These are phyloP conservation scores for Gentiana straminea DNA, from an alignment of 257 asterid genomes.

Conservation along the genomic window DNA sequence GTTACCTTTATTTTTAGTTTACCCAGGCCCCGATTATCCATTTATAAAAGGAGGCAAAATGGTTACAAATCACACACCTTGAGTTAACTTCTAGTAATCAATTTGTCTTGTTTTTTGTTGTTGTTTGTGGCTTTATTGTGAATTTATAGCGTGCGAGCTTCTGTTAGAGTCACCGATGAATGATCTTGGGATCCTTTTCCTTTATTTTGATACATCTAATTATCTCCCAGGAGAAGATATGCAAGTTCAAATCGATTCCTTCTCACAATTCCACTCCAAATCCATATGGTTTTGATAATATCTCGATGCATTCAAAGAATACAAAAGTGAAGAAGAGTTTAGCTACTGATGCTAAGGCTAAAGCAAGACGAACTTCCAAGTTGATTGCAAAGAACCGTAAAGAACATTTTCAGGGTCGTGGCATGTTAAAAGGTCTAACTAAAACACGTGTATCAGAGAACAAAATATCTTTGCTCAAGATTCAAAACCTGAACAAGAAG, in stretches of 20 bases:
- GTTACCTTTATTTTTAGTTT: no score
- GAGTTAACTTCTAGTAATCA: no score
- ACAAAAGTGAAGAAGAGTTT: conserved; percentile 18
- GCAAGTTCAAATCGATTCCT: conserved; percentile 25
- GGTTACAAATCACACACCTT: no score
- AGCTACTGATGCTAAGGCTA: conserved; percentile 18
- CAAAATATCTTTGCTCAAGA: conserved; percentile 10
- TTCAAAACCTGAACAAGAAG: conserved; percentile 24
- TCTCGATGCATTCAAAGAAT: conserved; percentile 15
- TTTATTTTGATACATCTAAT: conserved; percentile 7
- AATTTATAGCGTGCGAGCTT: not conserved
- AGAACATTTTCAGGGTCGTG: conserved; percentile 18
- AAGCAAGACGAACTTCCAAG: conserved; percentile 15
- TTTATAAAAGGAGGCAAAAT: no score
- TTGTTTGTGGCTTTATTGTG: no score
- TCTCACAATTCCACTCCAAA: conserved; percentile 18
- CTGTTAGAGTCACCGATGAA: not conserved
- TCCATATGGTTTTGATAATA: conserved; percentile 17
- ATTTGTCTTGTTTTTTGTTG: no score
- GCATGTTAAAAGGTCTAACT: conserved; percentile 24
- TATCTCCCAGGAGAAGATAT: conserved; percentile 34
- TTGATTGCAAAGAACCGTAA: conserved; percentile 19
- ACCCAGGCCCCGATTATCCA: no score
- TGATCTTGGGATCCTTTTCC: not conserved
- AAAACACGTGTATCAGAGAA: conserved; percentile 13